Conservation (phyloP, 1,284 basidiomycete species). For the Ceratobasidium sp. region DNA sequence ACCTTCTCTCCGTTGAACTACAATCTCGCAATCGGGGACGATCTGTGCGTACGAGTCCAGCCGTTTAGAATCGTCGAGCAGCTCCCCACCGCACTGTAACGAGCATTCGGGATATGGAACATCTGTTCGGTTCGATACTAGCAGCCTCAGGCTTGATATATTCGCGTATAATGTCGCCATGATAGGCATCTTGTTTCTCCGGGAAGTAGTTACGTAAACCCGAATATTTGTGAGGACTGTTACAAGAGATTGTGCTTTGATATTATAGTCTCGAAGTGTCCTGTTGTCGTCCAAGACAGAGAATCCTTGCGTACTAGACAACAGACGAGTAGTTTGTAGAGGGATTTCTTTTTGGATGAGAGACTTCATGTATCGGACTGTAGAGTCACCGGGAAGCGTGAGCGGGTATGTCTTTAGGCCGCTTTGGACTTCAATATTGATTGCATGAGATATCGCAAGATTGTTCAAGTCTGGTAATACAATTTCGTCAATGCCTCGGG, state of each 20-base stretch:
- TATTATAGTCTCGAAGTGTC: conserved; percentile 9
- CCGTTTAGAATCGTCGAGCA: conserved; percentile 21
- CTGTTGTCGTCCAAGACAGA: conserved; percentile 10
- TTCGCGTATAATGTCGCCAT: conserved; percentile 26
- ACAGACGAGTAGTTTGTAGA: neutral
- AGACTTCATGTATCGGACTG: conserved; percentile 9
- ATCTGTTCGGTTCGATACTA: neutral
- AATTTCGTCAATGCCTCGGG: neutral
- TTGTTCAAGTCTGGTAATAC: neutral
- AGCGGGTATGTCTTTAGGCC: neutral
- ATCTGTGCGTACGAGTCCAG: conserved; percentile 24
- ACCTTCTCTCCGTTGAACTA: neutral
- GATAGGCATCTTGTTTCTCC: conserved; percentile 19
- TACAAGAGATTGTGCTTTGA: conserved; percentile 10
- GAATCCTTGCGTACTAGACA: neutral
- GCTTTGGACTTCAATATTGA: conserved; percentile 1
- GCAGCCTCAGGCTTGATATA: conserved; percentile 27
- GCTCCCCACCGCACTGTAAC: conserved; percentile 15
- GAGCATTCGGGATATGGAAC: neutral
- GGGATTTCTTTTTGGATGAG: neutral
- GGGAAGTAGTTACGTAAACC: conserved; percentile 13
- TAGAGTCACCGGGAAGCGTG: conserved; percentile 1
- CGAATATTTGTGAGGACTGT: conserved; percentile 17
- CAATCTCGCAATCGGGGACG: conserved; percentile 1
- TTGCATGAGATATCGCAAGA: neutral